Evolutionary conservation across 306 rosid genomes (phyloP).

Genomic region (Lathyrus sativus): DNA sequence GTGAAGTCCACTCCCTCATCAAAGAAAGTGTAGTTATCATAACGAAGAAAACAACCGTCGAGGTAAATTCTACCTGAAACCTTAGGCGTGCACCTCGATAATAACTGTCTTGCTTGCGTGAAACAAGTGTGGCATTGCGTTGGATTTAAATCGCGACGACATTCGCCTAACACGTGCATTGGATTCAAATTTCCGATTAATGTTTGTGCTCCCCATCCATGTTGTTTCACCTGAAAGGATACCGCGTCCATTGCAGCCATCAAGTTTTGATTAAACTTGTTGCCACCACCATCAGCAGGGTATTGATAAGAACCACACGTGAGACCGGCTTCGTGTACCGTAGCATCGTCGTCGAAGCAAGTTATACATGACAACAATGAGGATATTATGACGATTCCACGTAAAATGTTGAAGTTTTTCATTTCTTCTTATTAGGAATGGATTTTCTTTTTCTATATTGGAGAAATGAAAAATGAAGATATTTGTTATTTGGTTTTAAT

Average conservation of each 20-base stretch:
- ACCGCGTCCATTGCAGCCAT: constrained; percentile 37
- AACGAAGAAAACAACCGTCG: constrained; percentile 62
- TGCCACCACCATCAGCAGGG: not conserved
- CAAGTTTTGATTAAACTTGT: constrained; percentile 27
- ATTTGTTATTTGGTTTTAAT: not conserved
- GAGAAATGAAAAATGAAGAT: not conserved
- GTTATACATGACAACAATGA: not conserved
- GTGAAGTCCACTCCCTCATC: constrained; percentile 23
- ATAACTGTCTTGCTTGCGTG: constrained; percentile 27
- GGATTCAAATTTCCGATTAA: constrained; percentile 2
- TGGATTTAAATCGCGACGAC: constrained; percentile 41
- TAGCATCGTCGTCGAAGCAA: constrained; percentile 5
- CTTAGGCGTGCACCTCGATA: constrained; percentile 47
- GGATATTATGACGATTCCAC: constrained; percentile 17
- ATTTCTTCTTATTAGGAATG: constrained; percentile 18
- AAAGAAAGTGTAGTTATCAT: constrained; percentile 46
- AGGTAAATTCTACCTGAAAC: constrained; percentile 48
- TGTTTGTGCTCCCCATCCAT: constrained; percentile 36
- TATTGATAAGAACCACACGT: constrained; percentile 38
- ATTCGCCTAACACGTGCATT: constrained; percentile 49
- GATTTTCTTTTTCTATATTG: not conserved
- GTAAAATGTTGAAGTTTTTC: constrained; percentile 30
- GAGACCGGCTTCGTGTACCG: constrained; percentile 16
- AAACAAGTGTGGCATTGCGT: constrained; percentile 46
- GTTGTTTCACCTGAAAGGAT: constrained; percentile 29